Evolutionary conservation across 2,329 filamentous ascomycete genomes (phyloP).

Genomic region (Alternaria viburni): DNA sequence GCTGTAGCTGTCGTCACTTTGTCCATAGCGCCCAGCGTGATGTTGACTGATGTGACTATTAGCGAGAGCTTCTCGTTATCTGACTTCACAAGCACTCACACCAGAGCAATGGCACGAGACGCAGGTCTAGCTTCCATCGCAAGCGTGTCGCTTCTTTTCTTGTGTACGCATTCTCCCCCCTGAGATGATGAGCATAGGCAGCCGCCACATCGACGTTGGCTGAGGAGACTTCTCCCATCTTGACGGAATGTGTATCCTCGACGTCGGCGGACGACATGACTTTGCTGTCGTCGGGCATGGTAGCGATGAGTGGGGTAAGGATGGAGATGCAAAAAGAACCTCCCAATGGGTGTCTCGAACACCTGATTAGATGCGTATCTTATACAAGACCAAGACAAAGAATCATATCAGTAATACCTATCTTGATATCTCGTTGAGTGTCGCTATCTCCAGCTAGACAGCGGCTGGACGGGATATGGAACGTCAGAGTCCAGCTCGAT

Average conservation of each 20-base stretch:
- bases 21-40: constrained; percentile 24
- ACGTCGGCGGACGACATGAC: constrained; percentile 2
- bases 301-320: not conserved
- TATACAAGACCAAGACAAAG: not conserved
- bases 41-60: constrained; percentile 16
- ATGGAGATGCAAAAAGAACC: not conserved
- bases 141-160: constrained; percentile 30
- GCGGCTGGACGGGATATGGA: not conserved
- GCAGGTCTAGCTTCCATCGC: constrained; percentile 52
- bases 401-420: not conserved
- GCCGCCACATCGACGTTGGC: constrained; percentile 31
- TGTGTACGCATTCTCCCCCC: constrained; percentile 37
- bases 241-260: constrained; percentile 7
- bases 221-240: constrained; percentile 8
- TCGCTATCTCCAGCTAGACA: constrained; percentile 3
- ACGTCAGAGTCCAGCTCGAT: constrained; percentile 1
- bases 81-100: not conserved
- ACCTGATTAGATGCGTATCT: not conserved
- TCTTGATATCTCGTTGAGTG: not conserved
- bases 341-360: not conserved
- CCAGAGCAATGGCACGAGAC: constrained; percentile 51
- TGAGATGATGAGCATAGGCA: constrained; percentile 33
- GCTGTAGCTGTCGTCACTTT: constrained; percentile 29
- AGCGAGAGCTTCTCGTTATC: not conserved
- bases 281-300: constrained; percentile 4